Percentiles rank a stretch among this genome's conserved stretches.
phyloP scores from a whole-genome alignment of 192 early-diverging fungal genomes.

The Funneliformis mosseae region DNA sequence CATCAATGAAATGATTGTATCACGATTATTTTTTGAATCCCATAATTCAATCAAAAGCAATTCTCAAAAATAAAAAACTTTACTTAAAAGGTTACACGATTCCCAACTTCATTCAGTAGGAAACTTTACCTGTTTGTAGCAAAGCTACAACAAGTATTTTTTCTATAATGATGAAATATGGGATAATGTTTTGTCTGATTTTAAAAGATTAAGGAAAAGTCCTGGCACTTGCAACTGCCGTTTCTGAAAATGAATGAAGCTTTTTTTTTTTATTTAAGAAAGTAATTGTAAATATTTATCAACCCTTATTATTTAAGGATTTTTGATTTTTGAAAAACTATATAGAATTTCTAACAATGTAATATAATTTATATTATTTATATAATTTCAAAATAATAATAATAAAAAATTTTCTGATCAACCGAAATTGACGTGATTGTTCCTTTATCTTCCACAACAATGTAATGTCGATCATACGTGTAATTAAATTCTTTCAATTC shows the following conservation, averaged over 20 bases:
- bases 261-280: neutral
- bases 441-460: too few relatives aligned
- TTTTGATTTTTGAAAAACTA: too few relatives aligned
- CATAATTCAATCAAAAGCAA: neutral
- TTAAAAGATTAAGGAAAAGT: neutral
- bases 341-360: too few relatives aligned
- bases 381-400: too few relatives aligned
- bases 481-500: neutral
- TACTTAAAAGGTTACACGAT: neutral
- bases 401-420: too few relatives aligned
- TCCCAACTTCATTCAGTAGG: conserved; percentile 26
- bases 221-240: conserved; percentile 17
- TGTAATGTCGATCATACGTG: too few relatives aligned
- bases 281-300: too few relatives aligned
- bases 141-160: conserved; percentile 16
- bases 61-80: neutral
- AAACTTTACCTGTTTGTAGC: conserved; percentile 30
- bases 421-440: too few relatives aligned
- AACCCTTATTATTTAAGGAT: too few relatives aligned
- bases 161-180: conserved; percentile 24
- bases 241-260: conserved; percentile 26
- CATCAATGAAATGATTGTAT: too few relatives aligned
- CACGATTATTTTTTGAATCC: neutral
- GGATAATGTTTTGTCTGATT: neutral
- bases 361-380: too few relatives aligned